A percentile compares a stretch with the other conserved stretches of the same genome.
These are phyloP conservation scores for Cytospora leucostoma DNA, from an alignment of 2,329 filamentous ascomycete genomes.

Conservation along the genomic window DNA sequence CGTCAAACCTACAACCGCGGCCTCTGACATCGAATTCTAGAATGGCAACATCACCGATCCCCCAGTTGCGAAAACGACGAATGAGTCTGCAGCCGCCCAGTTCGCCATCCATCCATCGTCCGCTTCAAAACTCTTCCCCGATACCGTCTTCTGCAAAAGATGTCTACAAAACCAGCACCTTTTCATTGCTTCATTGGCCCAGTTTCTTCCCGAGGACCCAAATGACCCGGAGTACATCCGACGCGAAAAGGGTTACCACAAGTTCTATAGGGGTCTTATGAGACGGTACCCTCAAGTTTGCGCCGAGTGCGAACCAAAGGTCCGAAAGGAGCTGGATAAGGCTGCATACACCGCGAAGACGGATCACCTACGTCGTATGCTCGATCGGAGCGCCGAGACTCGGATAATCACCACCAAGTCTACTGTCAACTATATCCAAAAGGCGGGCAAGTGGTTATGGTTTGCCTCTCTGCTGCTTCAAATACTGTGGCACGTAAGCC, in stretches of 20 bases:
- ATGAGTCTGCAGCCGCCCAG: slow-evolving; percentile 43
- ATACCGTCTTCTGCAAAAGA: slow-evolving; percentile 65
- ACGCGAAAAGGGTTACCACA: slow-evolving; percentile 68
- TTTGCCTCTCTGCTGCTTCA: slow-evolving; percentile 48
- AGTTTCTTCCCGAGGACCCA: slow-evolving; percentile 71
- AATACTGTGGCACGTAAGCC: slow-evolving; percentile 51
- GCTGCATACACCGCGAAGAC: slow-evolving; percentile 81
- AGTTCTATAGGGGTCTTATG: slow-evolving; percentile 73
- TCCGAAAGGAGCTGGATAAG: slow-evolving; percentile 67
- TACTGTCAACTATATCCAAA: slow-evolving; percentile 46
- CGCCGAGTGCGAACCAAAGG: slow-evolving; percentile 73
- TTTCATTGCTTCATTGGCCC: slow-evolving; percentile 71
- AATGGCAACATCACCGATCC: slow-evolving; percentile 89
- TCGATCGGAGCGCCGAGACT: slow-evolving; percentile 62
- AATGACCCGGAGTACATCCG: slow-evolving; percentile 68
- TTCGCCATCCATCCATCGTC: slow-evolving; percentile 50
- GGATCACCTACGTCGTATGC: slow-evolving; percentile 74
- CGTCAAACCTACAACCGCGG: neutral
- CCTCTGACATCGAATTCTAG: slow-evolving; percentile 44
- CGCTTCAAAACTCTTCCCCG: slow-evolving; percentile 38
- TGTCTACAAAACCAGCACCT: slow-evolving; percentile 90
- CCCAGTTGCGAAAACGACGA: slow-evolving; percentile 61
- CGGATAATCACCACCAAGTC: slow-evolving; percentile 44
- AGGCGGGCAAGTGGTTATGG: slow-evolving; percentile 50
- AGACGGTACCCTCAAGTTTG: slow-evolving; percentile 88